Evolutionary conservation across 495 filamentous ascomycete species (phyloP), one percentile per base, ranked within the genome.

Genomic region (Amniculicola lignicola): DNA sequence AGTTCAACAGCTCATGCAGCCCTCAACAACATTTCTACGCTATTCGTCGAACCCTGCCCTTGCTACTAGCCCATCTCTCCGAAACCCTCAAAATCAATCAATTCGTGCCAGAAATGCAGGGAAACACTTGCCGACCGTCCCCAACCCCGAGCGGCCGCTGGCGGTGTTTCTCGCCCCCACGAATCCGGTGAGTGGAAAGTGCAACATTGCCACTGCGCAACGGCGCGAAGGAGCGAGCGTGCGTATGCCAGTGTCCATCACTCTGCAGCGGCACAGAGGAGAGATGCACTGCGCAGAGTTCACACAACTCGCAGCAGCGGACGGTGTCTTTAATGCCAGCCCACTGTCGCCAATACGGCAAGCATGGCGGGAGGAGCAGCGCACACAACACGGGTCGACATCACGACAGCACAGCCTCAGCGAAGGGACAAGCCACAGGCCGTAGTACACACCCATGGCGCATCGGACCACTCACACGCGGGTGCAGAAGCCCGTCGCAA

Each of bases 151-250:
- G 42, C 25, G 42, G 22, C n/a, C 42, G 16, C 15, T 45, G 4
- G 16, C 16, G 2, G 2, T 48, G 45, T 48, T 40, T 27, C 38
- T 53, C 24, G 49, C 36, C 49, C 49, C 49, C 49, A 53, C 49
- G 49, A 41, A 18, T 53, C 49, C 49, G 49, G 49, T 53, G 36
- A 53, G 25, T 15, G 15, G 39, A 15, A 23, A 3, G 31, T 48
- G 44, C 44, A 48, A 24, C 10, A 15, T 7, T 21, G 27, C 12
- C 44, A 16, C 18, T 48, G 44, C 44, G 44, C 44, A 48, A 18
- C 44, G 21, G 18, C 44, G 44, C 44, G 24, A 36, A 21, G 14
- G 12, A 27, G 29, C n/a, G n/a, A 7, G 7, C n/a, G 7, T 7
- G 29, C 7, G n/a, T n/a, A 35, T 7, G 29, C 29, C 29, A n/a